Evolutionary conservation across 805 yeast genomes (phyloP), one percentile per base, ranked within the genome.

Genomic region (Lipomyces yamanashiensis): DNA sequence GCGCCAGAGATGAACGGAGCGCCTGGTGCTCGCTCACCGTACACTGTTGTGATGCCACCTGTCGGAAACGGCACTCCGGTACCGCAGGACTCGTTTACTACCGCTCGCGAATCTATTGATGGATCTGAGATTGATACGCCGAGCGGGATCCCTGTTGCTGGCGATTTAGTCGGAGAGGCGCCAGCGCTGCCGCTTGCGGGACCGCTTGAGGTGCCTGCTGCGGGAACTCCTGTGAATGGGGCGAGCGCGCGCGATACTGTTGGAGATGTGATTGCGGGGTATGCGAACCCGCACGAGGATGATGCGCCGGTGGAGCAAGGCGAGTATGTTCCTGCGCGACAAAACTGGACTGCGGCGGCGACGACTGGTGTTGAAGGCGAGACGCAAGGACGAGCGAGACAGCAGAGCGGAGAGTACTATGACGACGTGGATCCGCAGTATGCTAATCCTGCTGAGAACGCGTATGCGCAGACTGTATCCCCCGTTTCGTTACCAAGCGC

Each of bases 401-500:
- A n/a, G 12, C 17, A 58, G 15, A 44, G 21, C 43, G 28, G 58
- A 12, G 61, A 54, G 33, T 66, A 64, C 53, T 66, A 66, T 44
- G 68, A 66, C 37, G 68, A 66, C 41, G 61, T 57, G 19, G 68
- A 63, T 41, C 67, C 67, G 1, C 61, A 66, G 57, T 66, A 44
- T 47, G 68, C 67, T 6, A 58, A 51, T 33, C 66, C 62, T 7
- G n/a, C 13, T 12, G 34, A 23, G 12, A 44, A 52, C 36, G 53
- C n/a, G 23, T 39, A 51, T 37, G 33, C 51, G 19, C 60, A 48
- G 40, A 54, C 61, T 12, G 61, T 50, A 28, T 51, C 64, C 23
- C 61, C 61, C 15, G 56, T 54, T 17, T 43, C 57, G n/a, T 47
- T 40, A 3, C 40, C 59, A 2, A n/a, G 34, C 15, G 39, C 54